These are phyloP conservation scores for Lentinula sp. DNA, from an alignment of 768 basidiomycete species.

Conservation along the genomic window DNA sequence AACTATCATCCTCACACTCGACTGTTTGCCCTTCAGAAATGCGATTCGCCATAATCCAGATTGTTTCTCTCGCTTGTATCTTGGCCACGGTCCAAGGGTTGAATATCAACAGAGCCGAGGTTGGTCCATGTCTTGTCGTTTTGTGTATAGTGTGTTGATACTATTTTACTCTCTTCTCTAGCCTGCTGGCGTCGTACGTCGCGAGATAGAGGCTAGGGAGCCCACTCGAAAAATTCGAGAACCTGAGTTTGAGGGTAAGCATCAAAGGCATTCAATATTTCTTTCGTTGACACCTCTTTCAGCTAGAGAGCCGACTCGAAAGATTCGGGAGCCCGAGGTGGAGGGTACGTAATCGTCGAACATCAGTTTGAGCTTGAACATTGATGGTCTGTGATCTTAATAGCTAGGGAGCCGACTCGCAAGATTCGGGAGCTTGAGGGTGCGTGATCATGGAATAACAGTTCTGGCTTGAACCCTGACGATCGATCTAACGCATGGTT, in stretches of 20 bases:
- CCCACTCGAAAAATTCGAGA: background rate
- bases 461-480: too few relatives aligned
- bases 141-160: background rate
- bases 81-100: background rate
- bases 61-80: background rate
- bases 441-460: too few relatives aligned
- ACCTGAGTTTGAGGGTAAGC: background rate
- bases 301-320: too few relatives aligned
- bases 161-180: background rate
- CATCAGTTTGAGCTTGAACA: too few relatives aligned
- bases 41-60: background rate
- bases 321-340: background rate
- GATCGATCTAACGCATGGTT: too few relatives aligned
- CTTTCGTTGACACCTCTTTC: too few relatives aligned
- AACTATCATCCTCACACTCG: too few relatives aligned
- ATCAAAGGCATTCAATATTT: too few relatives aligned
- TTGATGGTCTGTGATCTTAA: background rate
- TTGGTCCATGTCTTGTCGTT: background rate
- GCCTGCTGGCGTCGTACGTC: background rate
- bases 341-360: background rate
- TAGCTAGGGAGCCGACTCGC: background rate
- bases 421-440: background rate
- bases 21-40: background rate
- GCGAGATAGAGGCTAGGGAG: background rate
- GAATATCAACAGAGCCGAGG: background rate